Evolutionary conservation across 1,284 basidiomycete genomes (phyloP).

Genomic region (Rhodotorula sp.): DNA sequence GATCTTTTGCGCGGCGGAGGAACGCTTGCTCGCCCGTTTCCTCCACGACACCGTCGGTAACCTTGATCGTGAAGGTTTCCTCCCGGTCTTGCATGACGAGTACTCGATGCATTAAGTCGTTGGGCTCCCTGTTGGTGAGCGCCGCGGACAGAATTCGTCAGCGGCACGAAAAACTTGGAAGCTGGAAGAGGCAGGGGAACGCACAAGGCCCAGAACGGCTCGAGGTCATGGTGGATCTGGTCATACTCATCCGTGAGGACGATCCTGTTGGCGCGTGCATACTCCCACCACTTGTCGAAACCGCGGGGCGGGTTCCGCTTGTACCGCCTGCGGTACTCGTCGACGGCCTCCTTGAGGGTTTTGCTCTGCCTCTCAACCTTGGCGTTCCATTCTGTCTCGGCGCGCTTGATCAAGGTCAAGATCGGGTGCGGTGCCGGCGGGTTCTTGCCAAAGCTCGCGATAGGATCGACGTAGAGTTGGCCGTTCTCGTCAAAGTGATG

Average conservation of each 20-base stretch:
- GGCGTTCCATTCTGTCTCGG: conserved; percentile 52
- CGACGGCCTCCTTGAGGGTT: conserved; percentile 53
- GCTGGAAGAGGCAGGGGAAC: conserved; percentile 7
- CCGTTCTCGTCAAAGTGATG: conserved; percentile 35
- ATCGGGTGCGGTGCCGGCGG: conserved; percentile 44
- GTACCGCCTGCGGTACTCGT: conserved; percentile 52
- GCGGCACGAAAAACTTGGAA: not conserved
- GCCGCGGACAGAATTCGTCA: not conserved
- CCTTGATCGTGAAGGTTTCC: conserved; percentile 44
- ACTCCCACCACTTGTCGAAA: conserved; percentile 44
- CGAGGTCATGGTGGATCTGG: conserved; percentile 38
- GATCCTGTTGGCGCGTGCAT: conserved; percentile 39
- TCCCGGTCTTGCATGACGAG: conserved; percentile 42
- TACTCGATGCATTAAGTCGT: conserved; percentile 37
- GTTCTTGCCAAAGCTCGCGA: conserved; percentile 15
- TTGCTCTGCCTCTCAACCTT: conserved; percentile 52
- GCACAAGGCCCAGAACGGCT: conserved; percentile 43
- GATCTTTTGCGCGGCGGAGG: conserved; percentile 42
- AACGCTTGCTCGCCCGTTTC: conserved; percentile 39
- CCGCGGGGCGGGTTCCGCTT: conserved; percentile 50
- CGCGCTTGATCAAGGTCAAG: conserved; percentile 51
- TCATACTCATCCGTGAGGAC: conserved; percentile 46
- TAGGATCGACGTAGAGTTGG: conserved; percentile 38
- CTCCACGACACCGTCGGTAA: conserved; percentile 30
- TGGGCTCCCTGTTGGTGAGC: conserved; percentile 28